phyloP scores from a whole-genome alignment of 805 yeast species.

The Cyberlindnera euphorbiiphila region DNA sequence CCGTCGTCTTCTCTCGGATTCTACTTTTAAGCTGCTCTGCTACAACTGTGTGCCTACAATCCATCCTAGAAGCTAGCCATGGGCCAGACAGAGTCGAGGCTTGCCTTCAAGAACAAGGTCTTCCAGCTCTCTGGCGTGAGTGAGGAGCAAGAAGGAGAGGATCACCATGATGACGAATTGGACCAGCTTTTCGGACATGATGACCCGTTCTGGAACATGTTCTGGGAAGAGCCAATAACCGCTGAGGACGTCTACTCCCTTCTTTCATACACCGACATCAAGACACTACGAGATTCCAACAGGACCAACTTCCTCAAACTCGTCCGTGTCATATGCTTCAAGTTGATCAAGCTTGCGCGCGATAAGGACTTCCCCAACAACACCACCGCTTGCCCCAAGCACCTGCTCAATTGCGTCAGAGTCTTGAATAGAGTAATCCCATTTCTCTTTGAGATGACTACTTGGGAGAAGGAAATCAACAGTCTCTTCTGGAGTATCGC shows the following conservation, averaged over 20 bases:
- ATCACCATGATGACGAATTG: conserved; percentile 6
- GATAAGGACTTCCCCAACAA: conserved; percentile 25
- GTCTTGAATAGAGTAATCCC: conserved; percentile 65
- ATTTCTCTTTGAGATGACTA: conserved; percentile 50
- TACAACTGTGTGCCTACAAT: too few relatives aligned
- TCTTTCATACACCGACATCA: conserved; percentile 54
- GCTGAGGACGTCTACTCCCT: conserved; percentile 56
- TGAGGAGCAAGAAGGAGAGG: too few relatives aligned
- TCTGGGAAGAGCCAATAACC: conserved; percentile 46
- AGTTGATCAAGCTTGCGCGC: conserved; percentile 26
- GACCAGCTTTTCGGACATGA: conserved; percentile 28
- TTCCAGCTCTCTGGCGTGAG: conserved; percentile 48
- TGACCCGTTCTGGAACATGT: conserved; percentile 41
- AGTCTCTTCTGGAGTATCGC: conserved; percentile 43
- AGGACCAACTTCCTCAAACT: conserved; percentile 53
- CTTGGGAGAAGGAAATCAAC: conserved; percentile 30
- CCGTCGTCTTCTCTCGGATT: too few relatives aligned
- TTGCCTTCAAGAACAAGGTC: conserved; percentile 56
- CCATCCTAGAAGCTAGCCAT: conserved; percentile 32
- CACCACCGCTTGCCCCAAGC: conserved; percentile 22
- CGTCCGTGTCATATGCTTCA: conserved; percentile 37
- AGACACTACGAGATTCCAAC: conserved; percentile 55
- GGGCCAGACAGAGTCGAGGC: conserved; percentile 74
- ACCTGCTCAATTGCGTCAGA: conserved; percentile 59
- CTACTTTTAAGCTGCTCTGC: too few relatives aligned